Evolutionary conservation across 495 filamentous ascomycete genomes (phyloP).

Genomic region (Evernia prunastri): DNA sequence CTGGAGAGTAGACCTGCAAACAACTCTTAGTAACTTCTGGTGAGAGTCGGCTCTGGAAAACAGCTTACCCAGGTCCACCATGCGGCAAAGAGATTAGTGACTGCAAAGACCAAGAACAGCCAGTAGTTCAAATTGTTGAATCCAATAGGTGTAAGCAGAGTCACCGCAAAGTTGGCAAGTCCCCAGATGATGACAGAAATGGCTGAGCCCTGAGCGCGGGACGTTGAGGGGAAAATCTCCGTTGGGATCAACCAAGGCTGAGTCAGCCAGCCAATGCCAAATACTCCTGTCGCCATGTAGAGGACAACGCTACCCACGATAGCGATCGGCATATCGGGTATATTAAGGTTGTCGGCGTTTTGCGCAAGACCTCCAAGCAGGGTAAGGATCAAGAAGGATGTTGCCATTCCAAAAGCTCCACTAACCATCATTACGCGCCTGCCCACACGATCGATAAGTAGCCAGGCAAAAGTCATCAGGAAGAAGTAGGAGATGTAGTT

Average conservation of each 20-base stretch:
- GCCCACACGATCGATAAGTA: slow-evolving; percentile 46
- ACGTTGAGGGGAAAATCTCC: slow-evolving; percentile 50
- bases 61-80: slow-evolving; percentile 40
- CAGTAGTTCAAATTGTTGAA: slow-evolving; percentile 52
- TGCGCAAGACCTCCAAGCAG: slow-evolving; percentile 40
- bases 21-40: background rate
- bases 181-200: slow-evolving; percentile 52
- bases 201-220: slow-evolving; percentile 48
- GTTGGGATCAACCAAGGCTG: slow-evolving; percentile 54
- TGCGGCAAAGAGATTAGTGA: slow-evolving; percentile 48
- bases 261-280: slow-evolving; percentile 52
- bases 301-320: slow-evolving; percentile 42
- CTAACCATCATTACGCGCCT: slow-evolving; percentile 47
- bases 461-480: slow-evolving; percentile 49
- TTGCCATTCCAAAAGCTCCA: slow-evolving; percentile 39
- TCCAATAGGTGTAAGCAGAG: slow-evolving; percentile 48
- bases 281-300: slow-evolving; percentile 47
- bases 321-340: slow-evolving; percentile 35
- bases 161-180: slow-evolving; percentile 50
- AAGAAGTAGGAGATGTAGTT: slow-evolving; percentile 52
- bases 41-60: background rate
- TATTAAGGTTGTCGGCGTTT: slow-evolving; percentile 30
- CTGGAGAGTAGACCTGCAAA: slow-evolving; percentile 39
- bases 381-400: slow-evolving; percentile 42
- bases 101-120: slow-evolving; percentile 49